These are phyloP conservation scores for Exophiala spinifera DNA, from an alignment of 2,329 filamentous ascomycete species.

Conservation along the genomic window DNA sequence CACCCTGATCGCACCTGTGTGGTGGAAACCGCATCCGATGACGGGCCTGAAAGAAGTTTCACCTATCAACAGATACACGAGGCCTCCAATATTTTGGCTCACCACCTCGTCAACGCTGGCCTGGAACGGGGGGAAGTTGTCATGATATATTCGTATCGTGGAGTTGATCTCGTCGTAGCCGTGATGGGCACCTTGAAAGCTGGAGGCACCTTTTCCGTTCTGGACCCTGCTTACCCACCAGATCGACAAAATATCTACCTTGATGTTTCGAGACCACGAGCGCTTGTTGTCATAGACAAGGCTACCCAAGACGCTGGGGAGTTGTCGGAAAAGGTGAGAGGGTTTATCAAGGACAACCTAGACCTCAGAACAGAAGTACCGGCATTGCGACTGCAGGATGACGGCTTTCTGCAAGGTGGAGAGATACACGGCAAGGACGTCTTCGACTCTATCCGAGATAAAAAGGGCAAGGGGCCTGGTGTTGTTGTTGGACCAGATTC, in stretches of 20 bases:
- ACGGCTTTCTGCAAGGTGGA: conserved; percentile 71
- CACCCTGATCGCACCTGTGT: conserved; percentile 69
- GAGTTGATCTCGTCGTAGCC: conserved; percentile 71
- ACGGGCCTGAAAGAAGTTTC: conserved; percentile 62
- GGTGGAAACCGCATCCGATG: conserved; percentile 57
- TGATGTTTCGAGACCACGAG: conserved; percentile 71
- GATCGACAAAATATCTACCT: conserved; percentile 79
- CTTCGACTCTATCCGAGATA: conserved; percentile 53
- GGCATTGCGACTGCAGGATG: conserved; percentile 65
- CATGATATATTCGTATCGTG: conserved; percentile 85
- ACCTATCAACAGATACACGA: conserved; percentile 86
- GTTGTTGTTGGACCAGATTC: conserved; percentile 85
- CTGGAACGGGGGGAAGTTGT: conserved; percentile 79
- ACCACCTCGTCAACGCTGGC: conserved; percentile 72
- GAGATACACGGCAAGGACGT: conserved; percentile 63
- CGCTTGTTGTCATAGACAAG: conserved; percentile 69
- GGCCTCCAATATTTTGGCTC: conserved; percentile 73
- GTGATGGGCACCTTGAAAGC: conserved; percentile 72
- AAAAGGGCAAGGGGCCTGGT: conserved; percentile 59
- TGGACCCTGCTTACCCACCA: conserved; percentile 81
- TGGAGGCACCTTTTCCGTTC: conserved; percentile 57
- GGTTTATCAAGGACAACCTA: conserved; percentile 71
- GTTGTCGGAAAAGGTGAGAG: conserved; percentile 57
- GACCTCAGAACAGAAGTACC: conserved; percentile 71
- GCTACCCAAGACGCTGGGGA: conserved; percentile 67